Base-by-base conservation (phyloP, 1,284 basidiomycete species). In the Marasmius sp. region DNA sequence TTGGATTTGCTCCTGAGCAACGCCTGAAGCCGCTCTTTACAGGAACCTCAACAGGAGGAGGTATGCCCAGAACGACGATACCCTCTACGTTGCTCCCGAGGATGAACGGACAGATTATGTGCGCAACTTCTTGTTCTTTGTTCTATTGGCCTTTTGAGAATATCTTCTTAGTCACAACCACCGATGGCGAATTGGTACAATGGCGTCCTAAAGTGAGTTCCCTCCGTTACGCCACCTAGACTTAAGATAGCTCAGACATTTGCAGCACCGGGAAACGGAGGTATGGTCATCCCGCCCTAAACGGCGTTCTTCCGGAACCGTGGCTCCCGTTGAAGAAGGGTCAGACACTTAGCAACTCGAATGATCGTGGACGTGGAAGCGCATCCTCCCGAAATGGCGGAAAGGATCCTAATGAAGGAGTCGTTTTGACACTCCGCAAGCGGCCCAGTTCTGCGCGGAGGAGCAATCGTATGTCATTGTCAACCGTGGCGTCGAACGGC, bases 121-220 rank as follows among this genome's bases (percentile, higher is more conserved):
- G 66, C 72, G 38, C 18, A 12, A 7, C 18, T 10, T 60, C 49
- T 59, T 58, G 43, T 36, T 11, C 10, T 16, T 36, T 48, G 16
- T 54, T 36, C 36, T 16, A 27, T 58, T 1, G 18, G 48, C 22
- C n/a, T 34, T 61, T 14, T 27, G 53, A 38, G 52, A 36, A 50
- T 50, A 20, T 39, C 36, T 48, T 34, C 62, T 0, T 67, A 94
- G 89, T 94, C 92, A 0, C 95, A 97, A 74, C 95, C 95, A 0
- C 95, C 95, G 0, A 95, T 97, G 93, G 89, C 91, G 11, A 93
- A 93, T 69, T 95, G 93, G 86, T 97, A 94, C 71, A 84, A 82
- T 53, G 95, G 95, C 0, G 93, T 97, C 9, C 80, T 97, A 6
- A 96, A 96, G 93, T 89, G 74, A 67, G 86, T 74, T 74, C 16